These are phyloP conservation scores for Pichia insulana DNA, from an alignment of 805 yeast genomes.

Conservation along the genomic window DNA sequence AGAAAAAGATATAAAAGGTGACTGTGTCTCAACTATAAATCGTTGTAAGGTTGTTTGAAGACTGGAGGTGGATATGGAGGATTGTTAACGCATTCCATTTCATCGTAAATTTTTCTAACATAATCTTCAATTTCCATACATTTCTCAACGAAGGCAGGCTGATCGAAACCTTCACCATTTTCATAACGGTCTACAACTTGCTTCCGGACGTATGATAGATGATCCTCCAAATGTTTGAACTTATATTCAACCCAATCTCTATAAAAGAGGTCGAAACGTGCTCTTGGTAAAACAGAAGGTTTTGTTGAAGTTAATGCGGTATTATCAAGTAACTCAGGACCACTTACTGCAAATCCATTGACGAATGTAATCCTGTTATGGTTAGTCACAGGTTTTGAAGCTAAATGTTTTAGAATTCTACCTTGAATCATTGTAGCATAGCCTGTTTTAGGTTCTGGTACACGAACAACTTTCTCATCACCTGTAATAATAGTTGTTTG, in stretches of 20 bases:
- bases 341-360: slow-evolving; percentile 25
- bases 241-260: slow-evolving; percentile 30
- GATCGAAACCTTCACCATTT: slow-evolving; percentile 24
- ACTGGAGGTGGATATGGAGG: slow-evolving; percentile 24
- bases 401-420: slow-evolving; percentile 38
- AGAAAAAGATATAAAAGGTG: neutral
- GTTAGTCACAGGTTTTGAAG: slow-evolving; percentile 35
- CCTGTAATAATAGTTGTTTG: slow-evolving; percentile 43
- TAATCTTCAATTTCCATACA: slow-evolving; percentile 25
- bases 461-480: slow-evolving; percentile 24
- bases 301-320: slow-evolving; percentile 28
- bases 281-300: slow-evolving; percentile 29
- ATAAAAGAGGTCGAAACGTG: slow-evolving; percentile 27
- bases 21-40: slow-evolving; percentile 1
- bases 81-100: slow-evolving; percentile 28
- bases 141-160: slow-evolving; percentile 20
- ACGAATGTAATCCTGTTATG: slow-evolving; percentile 30
- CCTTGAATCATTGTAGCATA: slow-evolving; percentile 40
- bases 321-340: slow-evolving; percentile 24
- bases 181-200: slow-evolving; percentile 13
- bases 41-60: slow-evolving; percentile 21
- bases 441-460: slow-evolving; percentile 37
- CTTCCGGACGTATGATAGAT: slow-evolving; percentile 17
- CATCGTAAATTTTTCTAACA: slow-evolving; percentile 24
- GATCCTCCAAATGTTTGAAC: slow-evolving; percentile 24